Evolutionary conservation across 208 protist species (phyloP), one percentile per base, ranked within the genome.

Genomic region (Leishmania amazonensis): DNA sequence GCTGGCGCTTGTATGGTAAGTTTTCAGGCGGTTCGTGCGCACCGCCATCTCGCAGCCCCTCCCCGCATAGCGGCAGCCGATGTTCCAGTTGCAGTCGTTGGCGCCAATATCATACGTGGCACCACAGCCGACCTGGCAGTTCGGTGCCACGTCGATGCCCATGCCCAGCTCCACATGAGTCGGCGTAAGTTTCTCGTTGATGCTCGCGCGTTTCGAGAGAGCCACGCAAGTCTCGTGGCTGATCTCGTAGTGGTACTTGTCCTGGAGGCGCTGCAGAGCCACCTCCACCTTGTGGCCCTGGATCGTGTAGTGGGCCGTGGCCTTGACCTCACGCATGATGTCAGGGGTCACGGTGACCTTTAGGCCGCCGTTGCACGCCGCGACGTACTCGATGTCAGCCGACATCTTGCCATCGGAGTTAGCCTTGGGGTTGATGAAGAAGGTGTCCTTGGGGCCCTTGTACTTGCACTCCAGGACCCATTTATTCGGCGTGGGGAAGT

Each of bases 391-490:
- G 82, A 94, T 80, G 17, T 95, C 91, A 31, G 83, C 81, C 3
- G 81, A 86, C 53, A 95, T 81, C 62, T 92, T 87, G 53, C 78
- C 83, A 47, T 83, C 79, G 64, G 64, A 76, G 77, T 24, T 87
- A 58, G 76, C 86, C 81, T 86, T 77, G 76, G 91, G 90, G 90
- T 94, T 94, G 73, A 94, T 82, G 75, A 90, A 85, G 53, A 96
- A 81, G 24, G 71, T 84, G 67, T 91, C 88, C 85, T 90, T 88
- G 42, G 87, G 73, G 71, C 85, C 89, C 85, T 95, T 96, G 85
- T 90, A 84, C 85, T 96, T 96, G 89, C 85, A 86, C 91, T 97
- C 92, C 70, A 96, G 45, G 78, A 91, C 94, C 92, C 92, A 95
- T 71, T 74, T 79, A 42, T 75, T 60, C 38, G 88, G 19, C n/a